Conservation (phyloP, 345 rosid species). For the Pseudoturritis turrita region DNA sequence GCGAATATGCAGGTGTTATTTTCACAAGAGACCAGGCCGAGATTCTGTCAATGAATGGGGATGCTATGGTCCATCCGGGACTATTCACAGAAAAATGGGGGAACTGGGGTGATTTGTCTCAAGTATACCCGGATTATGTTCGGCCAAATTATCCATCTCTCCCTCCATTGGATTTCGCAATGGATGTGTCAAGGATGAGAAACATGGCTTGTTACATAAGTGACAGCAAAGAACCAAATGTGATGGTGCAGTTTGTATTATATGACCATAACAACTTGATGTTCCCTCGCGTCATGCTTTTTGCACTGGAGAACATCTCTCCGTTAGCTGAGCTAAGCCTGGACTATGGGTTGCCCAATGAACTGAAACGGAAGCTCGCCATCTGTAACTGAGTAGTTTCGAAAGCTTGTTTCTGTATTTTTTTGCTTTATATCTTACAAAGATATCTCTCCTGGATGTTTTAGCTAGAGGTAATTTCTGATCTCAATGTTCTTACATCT, state of each 20-base stretch:
- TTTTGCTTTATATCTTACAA: background rate
- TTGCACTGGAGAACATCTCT: slow-evolving; percentile 80
- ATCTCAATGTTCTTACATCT: background rate
- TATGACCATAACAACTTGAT: slow-evolving; percentile 70
- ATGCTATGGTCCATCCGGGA: slow-evolving; percentile 56
- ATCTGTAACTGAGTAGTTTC: slow-evolving; percentile 36
- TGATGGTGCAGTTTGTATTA: slow-evolving; percentile 71
- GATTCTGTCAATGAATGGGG: slow-evolving; percentile 70
- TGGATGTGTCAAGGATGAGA: slow-evolving; percentile 88
- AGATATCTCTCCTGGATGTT: background rate
- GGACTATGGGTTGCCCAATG: slow-evolving; percentile 86
- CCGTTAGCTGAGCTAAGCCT: slow-evolving; percentile 77
- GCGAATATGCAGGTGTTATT: slow-evolving; percentile 79
- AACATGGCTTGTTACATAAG: slow-evolving; percentile 89
- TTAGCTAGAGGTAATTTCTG: slow-evolving; percentile 5
- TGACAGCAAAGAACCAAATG: slow-evolving; percentile 72
- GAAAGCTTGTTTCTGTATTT: background rate
- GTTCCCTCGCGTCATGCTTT: slow-evolving; percentile 91
- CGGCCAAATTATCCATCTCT: slow-evolving; percentile 55
- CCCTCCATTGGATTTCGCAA: slow-evolving; percentile 78
- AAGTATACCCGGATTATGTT: slow-evolving; percentile 42
- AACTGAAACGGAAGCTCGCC: slow-evolving; percentile 54
- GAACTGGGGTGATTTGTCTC: slow-evolving; percentile 79
- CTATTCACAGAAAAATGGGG: slow-evolving; percentile 62
- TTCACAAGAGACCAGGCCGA: slow-evolving; percentile 69